These are phyloP conservation scores for Puccinia hordei DNA, from an alignment of 1,284 basidiomycete genomes.

Conservation along the genomic window DNA sequence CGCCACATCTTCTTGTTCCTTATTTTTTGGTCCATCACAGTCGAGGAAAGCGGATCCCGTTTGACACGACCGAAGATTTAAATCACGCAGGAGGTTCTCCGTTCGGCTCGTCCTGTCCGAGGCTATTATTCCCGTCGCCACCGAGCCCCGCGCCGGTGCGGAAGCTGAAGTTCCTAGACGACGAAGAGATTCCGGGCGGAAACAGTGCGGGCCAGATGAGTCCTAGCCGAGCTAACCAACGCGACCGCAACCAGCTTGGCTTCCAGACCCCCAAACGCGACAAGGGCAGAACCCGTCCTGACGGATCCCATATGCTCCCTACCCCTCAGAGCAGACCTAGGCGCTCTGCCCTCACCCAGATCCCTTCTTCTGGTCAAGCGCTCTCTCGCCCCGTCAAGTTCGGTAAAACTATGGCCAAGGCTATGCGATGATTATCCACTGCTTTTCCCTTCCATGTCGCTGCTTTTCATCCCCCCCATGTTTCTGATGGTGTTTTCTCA, in stretches of 20 bases:
- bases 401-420: conserved; percentile 20
- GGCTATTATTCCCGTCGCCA: conserved; percentile 29
- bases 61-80: conserved; percentile 32
- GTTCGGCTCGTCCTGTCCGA: conserved; percentile 17
- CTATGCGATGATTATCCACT: conserved; percentile 13
- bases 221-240: conserved; percentile 12
- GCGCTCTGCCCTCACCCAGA: neutral
- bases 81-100: conserved; percentile 22
- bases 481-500: neutral
- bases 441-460: neutral
- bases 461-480: neutral
- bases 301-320: conserved; percentile 1
- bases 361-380: neutral
- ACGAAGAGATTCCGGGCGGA: neutral
- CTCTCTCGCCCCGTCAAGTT: conserved; percentile 1
- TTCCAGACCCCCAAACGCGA: conserved; percentile 34
- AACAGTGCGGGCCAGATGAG: neutral
- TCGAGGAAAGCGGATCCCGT: conserved; percentile 41
- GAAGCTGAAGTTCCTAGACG: neutral
- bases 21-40: neutral
- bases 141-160: neutral
- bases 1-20: neutral
- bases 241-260: neutral
- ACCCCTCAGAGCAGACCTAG: conserved; percentile 24
- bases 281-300: neutral